phyloP scores from a whole-genome alignment of 2,329 filamentous ascomycete species.

The Colletotrichum agaves region DNA sequence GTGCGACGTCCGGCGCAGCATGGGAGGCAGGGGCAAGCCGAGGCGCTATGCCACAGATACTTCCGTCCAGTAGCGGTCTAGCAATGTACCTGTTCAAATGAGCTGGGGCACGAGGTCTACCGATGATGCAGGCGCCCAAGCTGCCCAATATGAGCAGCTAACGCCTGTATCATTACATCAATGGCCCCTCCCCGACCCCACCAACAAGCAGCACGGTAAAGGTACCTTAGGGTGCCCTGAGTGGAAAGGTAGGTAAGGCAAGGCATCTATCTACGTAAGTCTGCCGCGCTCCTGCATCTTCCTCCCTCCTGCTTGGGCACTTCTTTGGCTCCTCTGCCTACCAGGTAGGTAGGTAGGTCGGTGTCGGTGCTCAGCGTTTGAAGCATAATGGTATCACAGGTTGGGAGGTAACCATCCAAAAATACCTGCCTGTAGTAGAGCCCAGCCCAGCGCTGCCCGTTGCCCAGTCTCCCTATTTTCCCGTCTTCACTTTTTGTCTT shows the following conservation, averaged over 20 bases:
- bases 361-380: too few species aligned
- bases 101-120: neutral
- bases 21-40: too few species aligned
- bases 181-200: conserved; percentile 41
- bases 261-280: conserved; percentile 2
- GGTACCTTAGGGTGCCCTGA: neutral
- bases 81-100: too few species aligned
- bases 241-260: neutral
- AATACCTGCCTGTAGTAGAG: neutral
- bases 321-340: too few species aligned
- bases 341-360: too few species aligned
- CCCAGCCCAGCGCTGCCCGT: too few species aligned
- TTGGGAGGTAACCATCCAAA: neutral
- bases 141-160: neutral
- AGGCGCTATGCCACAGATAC: too few species aligned
- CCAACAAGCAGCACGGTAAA: conserved; percentile 28
- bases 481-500: too few species aligned
- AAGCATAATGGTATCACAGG: neutral
- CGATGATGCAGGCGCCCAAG: conserved; percentile 19
- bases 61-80: too few species aligned
- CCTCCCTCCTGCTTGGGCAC: neutral
- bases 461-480: too few species aligned
- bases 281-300: neutral
- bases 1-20: neutral
- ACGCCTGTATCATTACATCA: conserved; percentile 47